Percentiles rank a stretch among this genome's conserved stretches.
phyloP scores from a whole-genome alignment of 2,329 filamentous ascomycete genomes.

The Escovopsis sp. region DNA sequence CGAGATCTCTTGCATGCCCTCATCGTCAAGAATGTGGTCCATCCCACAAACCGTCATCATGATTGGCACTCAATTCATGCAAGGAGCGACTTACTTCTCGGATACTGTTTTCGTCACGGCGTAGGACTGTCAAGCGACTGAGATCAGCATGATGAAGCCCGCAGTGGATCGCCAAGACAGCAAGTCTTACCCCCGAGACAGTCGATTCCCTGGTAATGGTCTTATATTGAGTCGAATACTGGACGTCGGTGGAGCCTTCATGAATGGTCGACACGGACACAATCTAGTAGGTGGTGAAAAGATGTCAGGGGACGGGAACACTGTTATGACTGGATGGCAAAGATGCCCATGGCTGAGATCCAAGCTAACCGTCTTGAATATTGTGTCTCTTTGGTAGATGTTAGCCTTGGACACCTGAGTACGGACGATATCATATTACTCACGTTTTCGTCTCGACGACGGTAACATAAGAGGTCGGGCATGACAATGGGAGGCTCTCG shows the following conservation, averaged over 20 bases:
- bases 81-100: conserved; percentile 5
- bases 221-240: conserved; percentile 8
- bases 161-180: too few species aligned
- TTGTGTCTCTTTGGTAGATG: neutral
- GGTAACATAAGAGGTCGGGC: neutral
- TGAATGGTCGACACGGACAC: conserved; percentile 7
- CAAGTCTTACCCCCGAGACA: conserved; percentile 6
- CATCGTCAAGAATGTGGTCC: neutral
- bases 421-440: neutral
- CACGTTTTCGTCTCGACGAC: neutral
- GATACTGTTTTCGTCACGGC: conserved; percentile 10
- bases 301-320: neutral
- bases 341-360: neutral
- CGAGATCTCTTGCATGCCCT: too few species aligned
- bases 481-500: neutral
- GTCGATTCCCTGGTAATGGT: conserved; percentile 8
- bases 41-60: too few species aligned
- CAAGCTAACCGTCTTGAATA: conserved; percentile 1
- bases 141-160: too few species aligned
- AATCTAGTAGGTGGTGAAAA: conserved; percentile 2
- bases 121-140: conserved; percentile 8
- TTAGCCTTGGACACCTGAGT: neutral
- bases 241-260: conserved; percentile 9
- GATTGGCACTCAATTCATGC: too few species aligned
- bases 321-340: too few species aligned